Base-by-base conservation (phyloP, 306 rosid species). In the Dalbergia oliveri region DNA sequence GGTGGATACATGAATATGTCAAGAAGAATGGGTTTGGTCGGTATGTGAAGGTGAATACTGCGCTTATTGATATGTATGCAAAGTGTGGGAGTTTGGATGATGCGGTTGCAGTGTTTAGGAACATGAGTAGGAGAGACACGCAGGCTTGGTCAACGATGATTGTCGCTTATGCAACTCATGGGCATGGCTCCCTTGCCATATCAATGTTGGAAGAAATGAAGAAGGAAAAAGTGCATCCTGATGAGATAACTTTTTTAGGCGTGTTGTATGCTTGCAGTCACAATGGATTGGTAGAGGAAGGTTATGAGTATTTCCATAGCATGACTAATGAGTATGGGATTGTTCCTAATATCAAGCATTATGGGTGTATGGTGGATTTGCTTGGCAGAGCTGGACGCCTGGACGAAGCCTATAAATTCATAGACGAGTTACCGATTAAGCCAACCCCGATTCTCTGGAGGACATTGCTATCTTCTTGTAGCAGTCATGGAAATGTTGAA, bases 301-400 rank as follows among this genome's bases (percentile, higher is more conserved):
- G 94, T 60, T 82, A 69, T 64, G 56, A 81, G 54, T 92, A 85
- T 80, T 94, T 92, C 78, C 65, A 49, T 79, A 72, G 86, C 50
- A 94, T 94, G 98, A 81, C 70, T 19, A 72, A 82, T 61, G 82
- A 76, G 74, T 88, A 88, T 77, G 89, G 92, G 54, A 84, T 92
- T 80, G 69, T 82, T 77, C 97, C 94, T 0, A 77, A 88, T 72
- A 81, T 89, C 73, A 92, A 92, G 84, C 98, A 94, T 78, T 88
- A 90, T 70, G 98, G 98, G 8, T 92, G 97, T 86, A 89, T 94
- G 97, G 91, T 92, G 44, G 98, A 92, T 88, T 83, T 94, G 84
- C 89, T 92, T 11, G 90, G 94, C 79, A 92, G 97, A 75, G 86
- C 98, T 4, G 97, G 97, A 37, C 74, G 64, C 44, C 81, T 94